Evolutionary conservation across 257 asterid genomes (phyloP).

Genomic region (Vinca minor): DNA sequence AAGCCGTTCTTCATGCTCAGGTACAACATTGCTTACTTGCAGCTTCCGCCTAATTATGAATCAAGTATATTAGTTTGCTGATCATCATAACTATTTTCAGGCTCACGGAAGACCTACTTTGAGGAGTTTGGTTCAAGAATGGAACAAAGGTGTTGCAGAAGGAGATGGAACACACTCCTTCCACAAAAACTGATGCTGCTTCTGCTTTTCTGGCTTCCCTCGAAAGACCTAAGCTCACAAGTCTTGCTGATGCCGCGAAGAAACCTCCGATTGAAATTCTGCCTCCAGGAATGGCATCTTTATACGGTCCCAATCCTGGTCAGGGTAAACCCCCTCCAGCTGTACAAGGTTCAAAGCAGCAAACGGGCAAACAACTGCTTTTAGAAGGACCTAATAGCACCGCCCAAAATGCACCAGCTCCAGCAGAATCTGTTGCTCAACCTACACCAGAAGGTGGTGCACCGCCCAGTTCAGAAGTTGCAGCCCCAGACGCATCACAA

Average conservation of each 20-base stretch:
- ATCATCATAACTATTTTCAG: constrained; percentile 30
- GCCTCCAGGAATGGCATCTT: constrained; percentile 94
- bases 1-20: constrained; percentile 93
- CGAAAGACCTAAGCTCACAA: constrained; percentile 85
- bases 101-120: constrained; percentile 92
- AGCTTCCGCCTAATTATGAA: constrained; percentile 9
- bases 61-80: constrained; percentile 9
- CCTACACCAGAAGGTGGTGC: constrained; percentile 24
- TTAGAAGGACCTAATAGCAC: constrained; percentile 52
- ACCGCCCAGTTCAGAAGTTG: constrained; percentile 24
- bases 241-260: constrained; percentile 88
- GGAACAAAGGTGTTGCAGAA: constrained; percentile 85
- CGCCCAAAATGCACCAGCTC: constrained; percentile 28
- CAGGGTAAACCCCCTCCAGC: constrained; percentile 47
- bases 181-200: constrained; percentile 84
- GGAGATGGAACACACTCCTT: constrained; percentile 69
- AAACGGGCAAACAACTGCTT: constrained; percentile 50
- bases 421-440: constrained; percentile 27
- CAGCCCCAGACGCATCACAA: constrained; percentile 26
- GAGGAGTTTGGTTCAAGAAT: constrained; percentile 80
- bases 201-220: constrained; percentile 92
- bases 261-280: constrained; percentile 91
- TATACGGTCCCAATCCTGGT: constrained; percentile 91
- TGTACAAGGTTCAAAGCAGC: constrained; percentile 45
- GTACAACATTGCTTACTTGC: constrained; percentile 27